Evolutionary conservation across 2,329 filamentous ascomycete genomes (phyloP), one percentile per base, ranked within the genome.

Genomic region (Xylaria polymorpha): DNA sequence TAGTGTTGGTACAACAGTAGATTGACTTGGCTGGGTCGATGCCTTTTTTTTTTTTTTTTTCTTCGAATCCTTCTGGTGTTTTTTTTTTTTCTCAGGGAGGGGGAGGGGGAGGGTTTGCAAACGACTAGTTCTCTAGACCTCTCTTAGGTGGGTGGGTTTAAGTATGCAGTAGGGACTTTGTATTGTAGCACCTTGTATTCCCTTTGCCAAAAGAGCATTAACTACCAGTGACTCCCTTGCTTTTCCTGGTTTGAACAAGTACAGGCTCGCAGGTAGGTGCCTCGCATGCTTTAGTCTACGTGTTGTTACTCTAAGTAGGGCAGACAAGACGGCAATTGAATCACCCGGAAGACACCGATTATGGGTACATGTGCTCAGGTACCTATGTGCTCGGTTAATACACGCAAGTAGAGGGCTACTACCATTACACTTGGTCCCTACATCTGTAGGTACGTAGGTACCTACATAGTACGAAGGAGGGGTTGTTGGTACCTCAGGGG

Each of bases 321-420:
- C 29, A 48, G 41, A 35, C 39, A 9, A 57, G 15, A 43, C 55
- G 15, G 37, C 41, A 57, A 29, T 29, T 29, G 25, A 53, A 51
- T 48, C 43, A 39, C 7, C 44, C 44, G 43, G 35, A 7, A 43
- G 35, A n/a, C 43, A 51, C 61, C 32, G 37, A 51, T 48, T 39
- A 29, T 39, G 14, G 20, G 58, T 25, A 62, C 53, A 43, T 48
- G 35, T 62, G 44, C 63, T 51, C 56, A 44, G 48, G 41, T 50
- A n/a, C n/a, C n/a, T n/a, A 41, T 29, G 56, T 56, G 32, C 50
- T 60, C 62, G 18, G 35, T n/a, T 51, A 43, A 20, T 51, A 12
- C 1, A 37, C 25, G 25, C 25, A 29, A 4, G 25, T 9, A 44
- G 43, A 58, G n/a, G 29, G n/a, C 12, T 29, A 15, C 12, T 29